phyloP scores from a whole-genome alignment of 148 eudicot genomes.

The Amaranthus hypochondriacus region DNA sequence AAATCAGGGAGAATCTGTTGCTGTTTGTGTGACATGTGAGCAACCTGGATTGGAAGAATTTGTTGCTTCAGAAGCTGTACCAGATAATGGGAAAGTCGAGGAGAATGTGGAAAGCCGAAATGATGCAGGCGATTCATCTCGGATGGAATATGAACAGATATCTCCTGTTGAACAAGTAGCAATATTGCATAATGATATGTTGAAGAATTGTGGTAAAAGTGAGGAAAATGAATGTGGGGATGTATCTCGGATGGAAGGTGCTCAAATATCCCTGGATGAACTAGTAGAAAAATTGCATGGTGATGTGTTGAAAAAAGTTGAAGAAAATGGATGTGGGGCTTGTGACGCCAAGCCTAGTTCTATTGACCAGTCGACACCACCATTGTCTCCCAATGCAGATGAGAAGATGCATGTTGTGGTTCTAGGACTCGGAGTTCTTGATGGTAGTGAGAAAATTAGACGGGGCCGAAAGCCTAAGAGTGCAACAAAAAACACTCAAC shows the following conservation, averaged over 20 bases:
- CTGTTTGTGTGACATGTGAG: constrained; percentile 11
- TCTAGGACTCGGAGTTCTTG: constrained; percentile 20
- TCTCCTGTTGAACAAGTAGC: constrained; percentile 20
- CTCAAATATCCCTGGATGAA: constrained; percentile 16
- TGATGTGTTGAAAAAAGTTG: constrained; percentile 17
- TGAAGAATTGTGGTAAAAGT: constrained; percentile 24
- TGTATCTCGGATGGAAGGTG: constrained; percentile 17
- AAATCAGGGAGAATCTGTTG: constrained; percentile 3
- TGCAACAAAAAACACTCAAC: constrained; percentile 22
- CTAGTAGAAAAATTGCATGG: constrained; percentile 6
- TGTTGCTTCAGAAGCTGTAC: constrained; percentile 19
- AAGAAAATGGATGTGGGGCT: constrained; percentile 17
- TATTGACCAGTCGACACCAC: background rate
- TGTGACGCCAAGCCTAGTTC: constrained; percentile 17
- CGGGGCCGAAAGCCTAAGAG: constrained; percentile 21
- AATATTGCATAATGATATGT: constrained; percentile 4
- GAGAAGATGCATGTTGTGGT: constrained; percentile 10
- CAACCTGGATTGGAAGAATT: constrained; percentile 18
- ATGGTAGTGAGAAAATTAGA: constrained; percentile 19
- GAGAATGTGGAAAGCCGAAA: constrained; percentile 5
- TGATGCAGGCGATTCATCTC: constrained; percentile 14
- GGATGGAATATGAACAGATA: constrained; percentile 18
- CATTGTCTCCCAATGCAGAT: background rate
- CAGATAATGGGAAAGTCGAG: constrained; percentile 16
- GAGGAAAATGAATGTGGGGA: constrained; percentile 18